A percentile compares a stretch with the other conserved stretches of the same genome.
Evolutionary conservation across 2,329 filamentous ascomycete species (phyloP).

Genomic region (Epichloe typhina): DNA sequence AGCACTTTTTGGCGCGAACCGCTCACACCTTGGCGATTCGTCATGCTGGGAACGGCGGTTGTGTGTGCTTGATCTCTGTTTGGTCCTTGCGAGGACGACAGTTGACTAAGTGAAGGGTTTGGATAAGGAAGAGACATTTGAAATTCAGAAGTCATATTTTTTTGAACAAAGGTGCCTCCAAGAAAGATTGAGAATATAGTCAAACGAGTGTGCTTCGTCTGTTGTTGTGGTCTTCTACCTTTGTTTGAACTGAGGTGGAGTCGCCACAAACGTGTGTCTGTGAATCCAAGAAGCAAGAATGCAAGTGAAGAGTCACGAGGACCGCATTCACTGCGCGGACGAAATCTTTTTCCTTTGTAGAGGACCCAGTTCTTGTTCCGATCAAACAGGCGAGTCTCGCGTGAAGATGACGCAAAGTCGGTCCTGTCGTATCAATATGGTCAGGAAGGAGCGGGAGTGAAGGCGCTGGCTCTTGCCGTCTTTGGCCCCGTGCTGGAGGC

Average conservation of each 20-base stretch:
- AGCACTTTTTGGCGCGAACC: constrained; percentile 17
- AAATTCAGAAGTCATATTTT: constrained; percentile 15
- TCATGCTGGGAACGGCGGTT: background rate
- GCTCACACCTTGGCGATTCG: constrained; percentile 1
- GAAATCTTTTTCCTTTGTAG: background rate
- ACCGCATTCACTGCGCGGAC: background rate
- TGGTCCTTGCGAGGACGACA: constrained; percentile 10
- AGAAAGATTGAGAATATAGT: background rate
- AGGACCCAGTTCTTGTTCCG: background rate
- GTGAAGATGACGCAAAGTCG: constrained; percentile 3
- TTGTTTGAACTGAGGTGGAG: background rate
- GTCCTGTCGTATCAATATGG: background rate
- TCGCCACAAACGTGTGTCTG: background rate
- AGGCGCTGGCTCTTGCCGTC: background rate
- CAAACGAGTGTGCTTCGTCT: constrained; percentile 1
- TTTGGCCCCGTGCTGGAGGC: background rate
- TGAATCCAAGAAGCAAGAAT: background rate
- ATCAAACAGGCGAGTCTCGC: constrained; percentile 1
- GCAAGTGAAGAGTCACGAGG: background rate
- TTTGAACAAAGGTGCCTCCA: background rate
- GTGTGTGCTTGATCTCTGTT: background rate
- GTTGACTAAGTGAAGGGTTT: constrained; percentile 19
- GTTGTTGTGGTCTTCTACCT: background rate
- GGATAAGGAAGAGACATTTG: constrained; percentile 21
- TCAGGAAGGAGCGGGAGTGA: constrained; percentile 1